These are phyloP conservation scores for Podila epigama DNA, from an alignment of 192 early-diverging fungal species.

Conservation along the genomic window DNA sequence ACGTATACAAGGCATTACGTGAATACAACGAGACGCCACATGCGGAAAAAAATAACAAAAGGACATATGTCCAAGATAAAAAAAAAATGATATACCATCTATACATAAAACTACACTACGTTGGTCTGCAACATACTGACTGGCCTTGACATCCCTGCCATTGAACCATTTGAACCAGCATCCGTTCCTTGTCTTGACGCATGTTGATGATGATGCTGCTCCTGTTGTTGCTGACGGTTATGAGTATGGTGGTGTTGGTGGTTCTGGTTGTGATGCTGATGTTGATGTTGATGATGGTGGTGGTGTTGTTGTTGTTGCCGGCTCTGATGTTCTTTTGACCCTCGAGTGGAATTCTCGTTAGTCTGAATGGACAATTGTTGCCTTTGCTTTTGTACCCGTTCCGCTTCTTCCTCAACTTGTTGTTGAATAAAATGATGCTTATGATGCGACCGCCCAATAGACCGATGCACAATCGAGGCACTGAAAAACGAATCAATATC, in stretches of 20 bases:
- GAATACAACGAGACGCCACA: too few species aligned
- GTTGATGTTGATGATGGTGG: not conserved
- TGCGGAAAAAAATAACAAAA: too few species aligned
- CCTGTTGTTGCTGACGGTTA: not conserved
- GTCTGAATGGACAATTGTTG: too few species aligned
- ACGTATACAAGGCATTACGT: too few species aligned
- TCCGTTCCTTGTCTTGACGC: not conserved
- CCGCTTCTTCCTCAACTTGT: not conserved
- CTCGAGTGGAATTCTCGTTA: too few species aligned
- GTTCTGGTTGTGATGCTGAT: not conserved
- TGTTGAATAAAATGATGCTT: slow-evolving; percentile 12
- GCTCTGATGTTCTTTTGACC: too few species aligned
- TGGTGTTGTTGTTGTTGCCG: too few species aligned
- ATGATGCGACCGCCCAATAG: slow-evolving; percentile 19
- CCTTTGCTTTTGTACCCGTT: too few species aligned
- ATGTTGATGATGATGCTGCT: not conserved
- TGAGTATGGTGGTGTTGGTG: not conserved
- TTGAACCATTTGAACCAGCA: not conserved
- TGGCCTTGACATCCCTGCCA: not conserved
- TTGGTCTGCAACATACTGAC: not conserved
- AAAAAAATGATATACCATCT: too few species aligned
- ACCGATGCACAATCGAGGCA: slow-evolving; percentile 9
- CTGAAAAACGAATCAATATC: slow-evolving; percentile 22
- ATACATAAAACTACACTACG: too few species aligned
- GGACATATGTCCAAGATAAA: too few species aligned